These are phyloP conservation scores for Annulohypoxylon truncatum DNA, from an alignment of 2,329 filamentous ascomycete species.

Conservation along the genomic window DNA sequence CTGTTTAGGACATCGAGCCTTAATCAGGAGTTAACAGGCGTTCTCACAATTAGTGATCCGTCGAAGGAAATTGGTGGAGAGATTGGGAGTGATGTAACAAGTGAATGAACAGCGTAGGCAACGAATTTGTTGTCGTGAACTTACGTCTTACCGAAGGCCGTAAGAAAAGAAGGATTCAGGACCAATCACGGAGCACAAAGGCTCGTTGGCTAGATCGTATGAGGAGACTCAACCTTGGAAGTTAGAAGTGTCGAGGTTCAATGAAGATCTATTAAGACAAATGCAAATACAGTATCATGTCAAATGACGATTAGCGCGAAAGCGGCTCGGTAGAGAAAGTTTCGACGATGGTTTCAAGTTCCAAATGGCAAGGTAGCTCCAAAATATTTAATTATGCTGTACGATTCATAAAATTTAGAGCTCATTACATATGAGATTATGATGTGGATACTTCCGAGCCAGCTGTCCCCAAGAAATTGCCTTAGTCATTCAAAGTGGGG, in stretches of 20 bases:
- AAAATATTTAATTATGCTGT: constrained; percentile 8
- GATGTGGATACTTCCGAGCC: constrained; percentile 17
- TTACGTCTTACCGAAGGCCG: constrained; percentile 34
- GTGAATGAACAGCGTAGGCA: constrained; percentile 1
- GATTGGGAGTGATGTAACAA: background rate
- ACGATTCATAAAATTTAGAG: constrained; percentile 28
- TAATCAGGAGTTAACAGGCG: constrained; percentile 6
- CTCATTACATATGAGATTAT: constrained; percentile 15
- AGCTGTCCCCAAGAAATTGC: constrained; percentile 23
- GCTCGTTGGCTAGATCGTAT: constrained; percentile 30
- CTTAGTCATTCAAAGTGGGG: constrained; percentile 15
- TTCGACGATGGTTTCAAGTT: constrained; percentile 24
- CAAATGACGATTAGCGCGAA: constrained; percentile 15
- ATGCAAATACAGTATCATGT: background rate
- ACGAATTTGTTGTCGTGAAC: constrained; percentile 14
- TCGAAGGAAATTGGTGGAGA: background rate
- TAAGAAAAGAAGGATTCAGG: constrained; percentile 35
- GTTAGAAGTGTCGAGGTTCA: background rate
- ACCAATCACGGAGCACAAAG: constrained; percentile 44
- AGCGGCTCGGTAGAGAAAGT: constrained; percentile 1
- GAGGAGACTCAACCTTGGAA: background rate
- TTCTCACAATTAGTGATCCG: background rate
- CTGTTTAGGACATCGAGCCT: constrained; percentile 34
- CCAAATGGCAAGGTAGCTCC: background rate
- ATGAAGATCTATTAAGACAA: constrained; percentile 4